phyloP scores from a whole-genome alignment of 2,329 filamentous ascomycete genomes.

The Colletotrichum magnum region DNA sequence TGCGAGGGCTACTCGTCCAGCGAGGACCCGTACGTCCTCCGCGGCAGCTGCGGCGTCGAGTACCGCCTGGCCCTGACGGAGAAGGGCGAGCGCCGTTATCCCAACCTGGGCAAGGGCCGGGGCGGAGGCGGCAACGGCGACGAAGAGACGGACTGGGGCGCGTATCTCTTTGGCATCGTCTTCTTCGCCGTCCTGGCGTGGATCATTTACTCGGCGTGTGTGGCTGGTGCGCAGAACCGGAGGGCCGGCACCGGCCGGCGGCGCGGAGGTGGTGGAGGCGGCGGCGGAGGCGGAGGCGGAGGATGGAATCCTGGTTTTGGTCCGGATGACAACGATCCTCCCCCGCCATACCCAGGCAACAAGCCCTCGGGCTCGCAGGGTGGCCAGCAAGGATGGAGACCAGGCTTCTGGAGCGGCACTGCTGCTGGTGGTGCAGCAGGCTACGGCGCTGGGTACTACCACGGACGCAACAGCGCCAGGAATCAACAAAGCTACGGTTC shows the following conservation, averaged over 20 bases:
- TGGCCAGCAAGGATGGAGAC: constrained; percentile 70
- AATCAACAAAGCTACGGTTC: constrained; percentile 46
- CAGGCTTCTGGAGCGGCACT: constrained; percentile 82
- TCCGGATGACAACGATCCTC: constrained; percentile 61
- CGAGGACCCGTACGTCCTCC: constrained; percentile 88
- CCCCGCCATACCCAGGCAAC: constrained; percentile 66
- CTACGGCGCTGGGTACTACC: constrained; percentile 70
- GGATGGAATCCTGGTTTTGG: constrained; percentile 55
- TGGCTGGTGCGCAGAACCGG: constrained; percentile 40
- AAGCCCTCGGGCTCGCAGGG: constrained; percentile 51
- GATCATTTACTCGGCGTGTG: constrained; percentile 73
- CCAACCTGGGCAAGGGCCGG: constrained; percentile 61
- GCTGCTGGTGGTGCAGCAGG: constrained; percentile 78
- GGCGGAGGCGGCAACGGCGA: constrained; percentile 52
- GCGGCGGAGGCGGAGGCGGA: constrained; percentile 57
- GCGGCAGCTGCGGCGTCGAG: constrained; percentile 93
- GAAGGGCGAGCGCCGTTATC: constrained; percentile 80
- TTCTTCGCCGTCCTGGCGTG: constrained; percentile 73
- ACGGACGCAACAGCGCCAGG: constrained; percentile 45
- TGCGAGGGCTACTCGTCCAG: constrained; percentile 88
- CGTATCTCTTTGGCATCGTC: constrained; percentile 70
- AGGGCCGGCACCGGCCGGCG: constrained; percentile 51
- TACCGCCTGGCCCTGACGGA: constrained; percentile 86
- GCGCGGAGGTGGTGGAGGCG: constrained; percentile 58
- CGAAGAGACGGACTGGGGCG: constrained; percentile 51